A percentile compares a stretch with the other conserved stretches of the same genome.
These are phyloP conservation scores for Phyllachora maydis DNA, from an alignment of 2,329 filamentous ascomycete species.

Conservation along the genomic window DNA sequence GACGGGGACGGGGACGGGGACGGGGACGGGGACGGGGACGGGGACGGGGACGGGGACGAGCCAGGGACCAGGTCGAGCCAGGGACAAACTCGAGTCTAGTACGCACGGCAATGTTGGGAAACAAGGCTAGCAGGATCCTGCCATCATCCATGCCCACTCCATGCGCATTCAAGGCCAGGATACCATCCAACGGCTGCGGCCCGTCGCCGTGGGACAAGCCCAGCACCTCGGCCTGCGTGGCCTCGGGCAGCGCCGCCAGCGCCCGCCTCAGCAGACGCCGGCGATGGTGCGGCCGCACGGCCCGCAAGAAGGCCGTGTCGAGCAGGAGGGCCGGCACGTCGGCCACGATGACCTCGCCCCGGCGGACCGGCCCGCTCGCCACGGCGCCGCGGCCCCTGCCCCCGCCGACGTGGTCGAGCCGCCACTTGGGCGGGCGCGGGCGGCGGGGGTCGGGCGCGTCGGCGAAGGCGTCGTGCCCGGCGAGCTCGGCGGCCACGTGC, in stretches of 20 bases:
- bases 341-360: conserved; percentile 14
- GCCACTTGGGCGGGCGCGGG: no score
- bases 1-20: no score
- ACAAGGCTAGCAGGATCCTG: conserved; percentile 7
- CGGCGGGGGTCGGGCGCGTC: conserved; percentile 8
- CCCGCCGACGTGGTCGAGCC: no score
- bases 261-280: conserved; percentile 6
- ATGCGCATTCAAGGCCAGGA: conserved; percentile 6
- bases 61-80: no score
- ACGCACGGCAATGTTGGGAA: conserved; percentile 8
- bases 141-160: conserved; percentile 4
- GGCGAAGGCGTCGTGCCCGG: conserved; percentile 9
- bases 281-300: conserved; percentile 6
- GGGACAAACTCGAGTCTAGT: no score
- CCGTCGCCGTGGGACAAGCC: conserved; percentile 2
- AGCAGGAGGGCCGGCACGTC: conserved; percentile 12
- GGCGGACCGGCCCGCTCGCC: conserved; percentile 11
- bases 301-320: conserved; percentile 3
- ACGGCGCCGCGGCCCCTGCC: conserved; percentile 14
- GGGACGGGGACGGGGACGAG: no score
- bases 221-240: conserved; percentile 1
- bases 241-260: conserved; percentile 5
- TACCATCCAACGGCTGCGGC: conserved; percentile 6
- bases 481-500: conserved; percentile 8
- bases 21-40: no score